Base-by-base conservation (phyloP, 306 rosid genomes). In the Glycine latifolia region DNA sequence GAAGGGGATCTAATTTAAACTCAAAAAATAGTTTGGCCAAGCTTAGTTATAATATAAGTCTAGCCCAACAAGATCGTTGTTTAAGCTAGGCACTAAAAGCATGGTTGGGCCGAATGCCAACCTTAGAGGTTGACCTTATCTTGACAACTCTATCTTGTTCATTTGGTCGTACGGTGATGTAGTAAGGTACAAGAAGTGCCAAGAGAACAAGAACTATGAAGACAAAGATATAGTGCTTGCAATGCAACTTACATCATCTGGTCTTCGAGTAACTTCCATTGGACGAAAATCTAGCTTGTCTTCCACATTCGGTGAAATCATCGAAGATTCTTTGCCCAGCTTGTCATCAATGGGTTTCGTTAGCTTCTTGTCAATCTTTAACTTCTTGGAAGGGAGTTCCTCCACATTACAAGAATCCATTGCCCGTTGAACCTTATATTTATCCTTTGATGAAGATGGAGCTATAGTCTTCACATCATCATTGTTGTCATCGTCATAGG, bases 181-280 rank as follows among this genome's bases (percentile, higher is more conserved):
- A 79, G 43, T 14, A 87, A 35, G 76, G 63, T 76, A 47, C 54
- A 82, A 17, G 75, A 31, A n/a, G 48, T 49, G 67, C 37, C 47
- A 46, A 82, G 70, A 80, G 88, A 79, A 71, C 10, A 85, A 66
- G 69, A 82, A 60, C 77, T 43, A 82, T 37, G 71, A 71, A 59
- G 75, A 63, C 20, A 80, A 77, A 82, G 81, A 41, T 47, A 86
- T 58, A 68, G 77, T 79, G 75, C 75, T 83, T 71, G 81, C 46
- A 70, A 65, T 83, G 84, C 41, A 80, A 89, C 97, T 93, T 92
- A 95, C 94, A 69, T 78, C 81, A 8, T 86, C 79, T 0, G 87
- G 92, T 75, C 89, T 84, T 71, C 61, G 82, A 63, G 94, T 73
- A 74, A 89, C 92, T 78, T 91, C 89, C 56, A 44, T 43, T 8